phyloP scores from a whole-genome alignment of 768 basidiomycete genomes.

The Tulasnella sp. region DNA sequence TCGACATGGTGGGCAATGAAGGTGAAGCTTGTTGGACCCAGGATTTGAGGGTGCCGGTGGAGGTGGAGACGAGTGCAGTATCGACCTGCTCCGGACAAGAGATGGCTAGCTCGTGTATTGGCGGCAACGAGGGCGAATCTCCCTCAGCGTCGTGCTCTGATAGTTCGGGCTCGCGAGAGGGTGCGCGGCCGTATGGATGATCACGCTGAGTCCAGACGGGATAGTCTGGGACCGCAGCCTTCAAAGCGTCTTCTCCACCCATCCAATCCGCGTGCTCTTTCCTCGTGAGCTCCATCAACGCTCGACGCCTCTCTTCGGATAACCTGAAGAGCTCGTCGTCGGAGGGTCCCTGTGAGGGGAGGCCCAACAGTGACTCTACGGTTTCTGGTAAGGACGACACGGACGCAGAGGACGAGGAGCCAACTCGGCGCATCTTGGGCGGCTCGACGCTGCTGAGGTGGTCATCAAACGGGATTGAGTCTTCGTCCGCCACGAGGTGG shows the following conservation, averaged over 20 bases:
- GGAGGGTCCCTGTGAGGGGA: neutral
- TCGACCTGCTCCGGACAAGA: neutral
- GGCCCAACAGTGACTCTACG: constrained; percentile 1
- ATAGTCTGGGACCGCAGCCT: neutral
- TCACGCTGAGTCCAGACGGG: neutral
- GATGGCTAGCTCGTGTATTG: neutral
- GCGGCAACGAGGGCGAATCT: neutral
- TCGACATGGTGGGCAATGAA: neutral
- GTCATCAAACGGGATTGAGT: neutral
- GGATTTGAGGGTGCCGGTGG: neutral
- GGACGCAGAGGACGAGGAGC: neutral
- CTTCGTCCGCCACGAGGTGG: neutral
- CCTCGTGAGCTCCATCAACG: neutral
- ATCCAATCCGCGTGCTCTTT: constrained; percentile 4
- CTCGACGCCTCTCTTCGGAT: constrained; percentile 8
- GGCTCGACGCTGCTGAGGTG: neutral
- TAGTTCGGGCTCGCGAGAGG: neutral
- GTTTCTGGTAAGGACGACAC: neutral
- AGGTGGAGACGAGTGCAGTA: neutral
- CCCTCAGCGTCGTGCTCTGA: neutral
- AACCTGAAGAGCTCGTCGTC: constrained; percentile 9
- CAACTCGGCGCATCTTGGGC: neutral
- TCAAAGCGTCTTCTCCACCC: constrained; percentile 10
- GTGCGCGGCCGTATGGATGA: neutral
- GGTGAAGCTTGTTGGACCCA: neutral